A percentile compares a stretch with the other conserved stretches of the same genome.
Conservation (phyloP, 352 stramenopile species). For the Hyaloperonospora brassicae region DNA sequence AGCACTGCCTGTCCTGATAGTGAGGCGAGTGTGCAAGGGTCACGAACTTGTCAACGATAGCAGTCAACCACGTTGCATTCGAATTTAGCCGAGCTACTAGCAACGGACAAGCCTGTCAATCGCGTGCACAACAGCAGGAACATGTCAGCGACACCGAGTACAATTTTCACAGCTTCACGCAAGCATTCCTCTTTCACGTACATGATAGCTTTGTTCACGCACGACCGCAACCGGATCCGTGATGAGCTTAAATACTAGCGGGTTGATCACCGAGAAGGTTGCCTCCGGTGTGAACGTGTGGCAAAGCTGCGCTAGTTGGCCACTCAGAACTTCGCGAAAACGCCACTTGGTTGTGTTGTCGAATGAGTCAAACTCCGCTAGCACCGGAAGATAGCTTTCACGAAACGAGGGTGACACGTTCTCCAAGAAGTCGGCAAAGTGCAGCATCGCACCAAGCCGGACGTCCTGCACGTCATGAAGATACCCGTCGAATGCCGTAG, state of each 20-base stretch:
- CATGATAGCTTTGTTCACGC: conserved; percentile 59
- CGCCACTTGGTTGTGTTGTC: conserved; percentile 82
- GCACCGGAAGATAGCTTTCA: conserved; percentile 71
- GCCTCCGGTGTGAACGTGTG: conserved; percentile 56
- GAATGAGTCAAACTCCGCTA: conserved; percentile 56
- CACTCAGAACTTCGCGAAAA: conserved; percentile 64
- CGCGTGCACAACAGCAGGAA: conserved; percentile 6
- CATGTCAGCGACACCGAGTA: neutral
- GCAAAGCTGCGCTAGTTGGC: conserved; percentile 67
- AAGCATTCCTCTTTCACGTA: conserved; percentile 8
- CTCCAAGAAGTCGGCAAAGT: conserved; percentile 82
- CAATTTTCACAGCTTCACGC: no score
- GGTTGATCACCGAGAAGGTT: conserved; percentile 72
- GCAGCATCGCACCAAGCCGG: conserved; percentile 69
- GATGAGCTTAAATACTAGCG: conserved; percentile 66
- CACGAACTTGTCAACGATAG: conserved; percentile 41
- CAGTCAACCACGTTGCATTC: conserved; percentile 42
- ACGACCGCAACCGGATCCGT: conserved; percentile 68
- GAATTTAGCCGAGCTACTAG: conserved; percentile 40
- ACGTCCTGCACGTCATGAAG: conserved; percentile 78
- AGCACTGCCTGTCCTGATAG: conserved; percentile 66
- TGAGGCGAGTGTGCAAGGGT: conserved; percentile 42
- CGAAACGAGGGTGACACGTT: conserved; percentile 61
- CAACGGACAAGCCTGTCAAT: conserved; percentile 50
- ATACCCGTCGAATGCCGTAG: conserved; percentile 79